Conservation (phyloP, 129 eudicot genomes). For the Daucus carota region DNA sequence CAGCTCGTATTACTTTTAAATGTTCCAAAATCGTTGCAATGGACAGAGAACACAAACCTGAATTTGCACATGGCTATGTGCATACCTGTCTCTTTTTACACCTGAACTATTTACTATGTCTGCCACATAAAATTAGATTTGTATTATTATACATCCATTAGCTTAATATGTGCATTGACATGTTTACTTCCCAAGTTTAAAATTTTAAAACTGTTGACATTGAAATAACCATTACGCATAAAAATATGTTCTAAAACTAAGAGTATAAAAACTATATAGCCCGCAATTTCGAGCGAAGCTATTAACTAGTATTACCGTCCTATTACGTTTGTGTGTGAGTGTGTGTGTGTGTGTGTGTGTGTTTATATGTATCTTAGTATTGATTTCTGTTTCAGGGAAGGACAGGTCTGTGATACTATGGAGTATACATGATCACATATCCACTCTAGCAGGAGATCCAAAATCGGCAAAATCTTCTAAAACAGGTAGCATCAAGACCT, state of each 20-base stretch:
- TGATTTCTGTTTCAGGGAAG: conserved; percentile 42
- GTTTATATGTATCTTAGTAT: no score
- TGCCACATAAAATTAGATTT: background rate
- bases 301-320: no score
- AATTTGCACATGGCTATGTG: no score
- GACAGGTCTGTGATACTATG: conserved; percentile 81
- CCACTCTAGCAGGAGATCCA: conserved; percentile 61
- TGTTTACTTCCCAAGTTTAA: no score
- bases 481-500: conserved; percentile 36
- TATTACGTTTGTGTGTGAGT: no score
- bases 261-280: background rate
- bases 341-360: no score
- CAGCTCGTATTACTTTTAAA: background rate
- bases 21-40: background rate
- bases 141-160: background rate
- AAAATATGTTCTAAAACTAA: no score
- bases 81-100: background rate
- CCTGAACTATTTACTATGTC: background rate
- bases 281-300: background rate
- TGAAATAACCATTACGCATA: background rate
- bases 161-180: no score
- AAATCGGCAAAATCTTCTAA: conserved; percentile 53
- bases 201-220: background rate
- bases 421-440: conserved; percentile 90
- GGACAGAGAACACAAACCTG: background rate